Evolutionary conservation across 257 asterid genomes (phyloP), one percentile per base, ranked within the genome.

Genomic region (Fraxinus americana): DNA sequence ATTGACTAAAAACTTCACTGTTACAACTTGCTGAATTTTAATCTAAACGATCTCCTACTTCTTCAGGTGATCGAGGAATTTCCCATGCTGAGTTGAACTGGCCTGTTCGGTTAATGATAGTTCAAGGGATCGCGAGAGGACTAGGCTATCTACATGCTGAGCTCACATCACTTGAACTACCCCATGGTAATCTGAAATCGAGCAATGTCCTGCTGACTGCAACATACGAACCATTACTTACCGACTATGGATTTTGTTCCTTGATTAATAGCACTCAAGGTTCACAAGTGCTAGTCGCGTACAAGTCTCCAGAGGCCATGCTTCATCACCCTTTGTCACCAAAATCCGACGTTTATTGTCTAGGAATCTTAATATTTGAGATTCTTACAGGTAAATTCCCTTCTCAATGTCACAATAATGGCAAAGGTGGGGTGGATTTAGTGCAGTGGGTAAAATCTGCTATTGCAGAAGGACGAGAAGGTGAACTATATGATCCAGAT

Each of bases 111-210:
- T 43, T 88, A 48, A 95, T 82, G 84, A 87, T 95, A 35, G 73
- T 95, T 71, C 85, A 77, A 71, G 99, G 97, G 77, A 87, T 90
- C 32, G 92, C 90, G 5, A 74, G 81, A 73, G 99, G 97, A 34
- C 41, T 95, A 35, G 86, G 77, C 23, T 86, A 85, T 73, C 87
- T 95, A 25, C 97, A 95, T 43, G 5, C 79, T 0, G 86, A 89
- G 36, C 90, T 93, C 75, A 43, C 90, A 17, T 48, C 83, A 0
- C 68, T 83, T 1, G 92, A 88, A 70, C 67, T 89, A 5, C 99
- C 99, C 5, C 99, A 91, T 2, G 98, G 97, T 0, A 83, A 95
- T 82, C 91, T 95, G 63, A 90, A 90, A 82, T 95, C 97, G 4
- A 89, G 92, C 89, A 95, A 93, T 34, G 85, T 95, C 34, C 91